Base-by-base conservation (phyloP, 345 rosid genomes). In the Conringia planisiliqua region DNA sequence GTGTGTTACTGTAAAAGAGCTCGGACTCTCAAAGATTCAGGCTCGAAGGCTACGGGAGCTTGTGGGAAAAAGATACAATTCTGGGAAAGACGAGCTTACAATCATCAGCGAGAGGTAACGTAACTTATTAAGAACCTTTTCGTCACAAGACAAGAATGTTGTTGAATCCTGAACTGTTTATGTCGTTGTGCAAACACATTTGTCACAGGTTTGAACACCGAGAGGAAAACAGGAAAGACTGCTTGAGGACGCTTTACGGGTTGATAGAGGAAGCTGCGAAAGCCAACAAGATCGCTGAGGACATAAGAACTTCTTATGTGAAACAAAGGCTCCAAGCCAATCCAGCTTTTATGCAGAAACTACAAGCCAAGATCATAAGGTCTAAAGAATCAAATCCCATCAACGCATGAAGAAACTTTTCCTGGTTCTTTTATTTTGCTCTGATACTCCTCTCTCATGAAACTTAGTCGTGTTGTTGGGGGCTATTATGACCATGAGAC, bases 161-260 rank as follows among this genome's bases (percentile, higher is more conserved):
- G 58, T 43, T 54, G 17, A 40, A 47, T 58, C 33, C 29, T 58
- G 63, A 70, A 16, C 66, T 68, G 50, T 56, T 73, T 30, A 18
- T 55, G 40, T 59, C 26, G 59, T 24, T 62, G 63, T 22, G 47
- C 14, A 10, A 48, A 13, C 44, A 14, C 50, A 38, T 10, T 8
- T 70, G 77, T 84, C 57, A 43, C 86, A 92, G 96, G 86, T 95
- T 86, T 81, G 99, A 95, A 81, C 91, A 95, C 50, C 80, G 97
- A 35, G 97, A 95, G 73, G 99, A 95, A 82, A 95, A 95, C 84
- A 82, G 97, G 70, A 95, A 92, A 80, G 99, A 92, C 78, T 95
- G 97, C 81, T 86, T 92, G 26, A 80, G 96, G 81, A 92, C 93
- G 29, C 86, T 95, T 27, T 85, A 83, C 58, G 80, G 91, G 3